Percentiles rank a stretch among this genome's conserved stretches.
These are phyloP conservation scores for Coniosporium tulheliwenetii DNA, from an alignment of 2,329 filamentous ascomycete species.

Conservation along the genomic window DNA sequence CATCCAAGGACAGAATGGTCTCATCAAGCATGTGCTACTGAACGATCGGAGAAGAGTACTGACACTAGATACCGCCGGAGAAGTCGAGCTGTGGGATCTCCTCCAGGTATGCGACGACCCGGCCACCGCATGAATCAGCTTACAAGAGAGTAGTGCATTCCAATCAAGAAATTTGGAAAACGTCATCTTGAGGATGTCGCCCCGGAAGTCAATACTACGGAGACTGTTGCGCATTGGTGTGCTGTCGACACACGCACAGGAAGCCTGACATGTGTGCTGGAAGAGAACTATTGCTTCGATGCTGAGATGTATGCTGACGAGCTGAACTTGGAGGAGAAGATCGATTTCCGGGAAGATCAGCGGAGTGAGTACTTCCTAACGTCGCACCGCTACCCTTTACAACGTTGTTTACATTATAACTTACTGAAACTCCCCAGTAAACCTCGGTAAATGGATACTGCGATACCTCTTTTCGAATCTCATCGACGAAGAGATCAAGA, in stretches of 20 bases:
- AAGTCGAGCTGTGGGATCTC: slow-evolving; percentile 90
- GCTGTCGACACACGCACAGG: slow-evolving; percentile 88
- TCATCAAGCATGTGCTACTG: slow-evolving; percentile 83
- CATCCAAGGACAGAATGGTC: slow-evolving; percentile 86
- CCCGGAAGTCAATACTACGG: slow-evolving; percentile 68
- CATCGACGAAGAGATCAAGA: slow-evolving; percentile 76
- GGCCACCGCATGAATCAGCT: slow-evolving; percentile 4
- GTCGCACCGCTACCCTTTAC: neutral
- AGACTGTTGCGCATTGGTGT: slow-evolving; percentile 92
- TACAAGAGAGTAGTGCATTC: slow-evolving; percentile 48
- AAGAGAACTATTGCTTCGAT: slow-evolving; percentile 93
- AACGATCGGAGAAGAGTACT: slow-evolving; percentile 82
- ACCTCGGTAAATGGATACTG: slow-evolving; percentile 90
- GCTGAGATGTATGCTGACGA: slow-evolving; percentile 96
- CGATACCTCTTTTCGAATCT: slow-evolving; percentile 81
- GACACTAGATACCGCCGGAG: slow-evolving; percentile 86
- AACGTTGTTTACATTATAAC: neutral
- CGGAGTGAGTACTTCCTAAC: slow-evolving; percentile 47
- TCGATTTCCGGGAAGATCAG: slow-evolving; percentile 83
- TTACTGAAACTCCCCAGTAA: slow-evolving; percentile 43
- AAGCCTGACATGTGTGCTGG: slow-evolving; percentile 75
- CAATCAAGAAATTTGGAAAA: slow-evolving; percentile 86
- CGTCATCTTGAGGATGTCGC: slow-evolving; percentile 86
- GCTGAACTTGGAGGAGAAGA: slow-evolving; percentile 52
- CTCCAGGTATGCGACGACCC: slow-evolving; percentile 43